A percentile compares a stretch with the other conserved stretches of the same genome.
phyloP scores from a whole-genome alignment of 305 asterid species.

The Salvia sclarea region DNA sequence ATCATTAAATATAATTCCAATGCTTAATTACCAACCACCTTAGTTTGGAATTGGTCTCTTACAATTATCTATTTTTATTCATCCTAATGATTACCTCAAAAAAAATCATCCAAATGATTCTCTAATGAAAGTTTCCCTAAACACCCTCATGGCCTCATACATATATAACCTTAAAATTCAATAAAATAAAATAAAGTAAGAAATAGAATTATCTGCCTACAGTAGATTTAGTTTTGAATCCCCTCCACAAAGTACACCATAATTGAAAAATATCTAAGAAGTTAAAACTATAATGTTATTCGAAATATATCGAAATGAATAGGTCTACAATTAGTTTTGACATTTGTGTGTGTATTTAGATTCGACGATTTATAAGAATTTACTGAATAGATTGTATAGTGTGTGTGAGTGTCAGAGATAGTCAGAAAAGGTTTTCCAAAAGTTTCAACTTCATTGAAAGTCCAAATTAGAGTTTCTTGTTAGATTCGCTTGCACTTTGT shows the following conservation, averaged over 20 bases:
- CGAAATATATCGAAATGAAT: neutral
- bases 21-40: neutral
- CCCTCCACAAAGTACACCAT: neutral
- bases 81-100: too few species aligned
- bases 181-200: neutral
- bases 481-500: neutral
- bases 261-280: neutral
- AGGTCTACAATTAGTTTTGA: neutral
- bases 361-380: neutral
- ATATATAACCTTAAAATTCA: neutral
- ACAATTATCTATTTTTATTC: neutral
- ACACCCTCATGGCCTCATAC: too few species aligned
- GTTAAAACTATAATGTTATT: neutral
- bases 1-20: neutral
- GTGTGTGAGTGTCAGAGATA: neutral
- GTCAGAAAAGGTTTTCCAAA: neutral
- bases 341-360: neutral
- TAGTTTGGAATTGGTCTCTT: neutral
- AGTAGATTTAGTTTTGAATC: neutral
- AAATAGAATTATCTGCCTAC: neutral
- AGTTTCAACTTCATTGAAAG: neutral
- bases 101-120: neutral
- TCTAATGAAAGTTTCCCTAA: neutral
- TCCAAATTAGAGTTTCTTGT: neutral
- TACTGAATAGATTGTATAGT: neutral